Conservation (phyloP, 2,329 filamentous ascomycete species). For the Colletotrichum tropicale region DNA sequence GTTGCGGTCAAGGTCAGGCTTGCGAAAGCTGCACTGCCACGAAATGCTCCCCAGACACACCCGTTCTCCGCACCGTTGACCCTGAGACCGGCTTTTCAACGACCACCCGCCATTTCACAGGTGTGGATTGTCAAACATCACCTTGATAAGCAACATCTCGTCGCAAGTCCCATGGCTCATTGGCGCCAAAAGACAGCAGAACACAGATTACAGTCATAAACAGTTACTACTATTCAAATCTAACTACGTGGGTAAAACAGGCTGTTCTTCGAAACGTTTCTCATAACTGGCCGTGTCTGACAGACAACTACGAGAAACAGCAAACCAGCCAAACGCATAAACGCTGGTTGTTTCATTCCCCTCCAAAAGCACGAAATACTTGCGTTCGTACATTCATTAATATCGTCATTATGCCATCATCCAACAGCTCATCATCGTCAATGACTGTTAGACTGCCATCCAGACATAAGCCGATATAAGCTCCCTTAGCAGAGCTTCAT, state of each 20-base stretch:
- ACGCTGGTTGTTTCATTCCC: not conserved
- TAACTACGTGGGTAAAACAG: slow-evolving; percentile 8
- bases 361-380: slow-evolving; percentile 14
- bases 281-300: not conserved
- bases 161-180: not conserved
- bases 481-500: not conserved
- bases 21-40: slow-evolving; percentile 8
- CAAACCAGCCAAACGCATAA: not conserved
- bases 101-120: not conserved
- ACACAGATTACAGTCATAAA: not conserved
- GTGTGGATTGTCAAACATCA: not conserved
- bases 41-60: not conserved
- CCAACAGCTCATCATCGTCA: slow-evolving; percentile 10
- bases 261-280: slow-evolving; percentile 3
- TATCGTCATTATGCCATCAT: slow-evolving; percentile 21
- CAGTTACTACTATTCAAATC: slow-evolving; percentile 15
- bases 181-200: not conserved
- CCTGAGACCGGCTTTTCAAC: not conserved
- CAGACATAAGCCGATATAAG: slow-evolving; percentile 15
- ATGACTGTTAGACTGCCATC: slow-evolving; percentile 6
- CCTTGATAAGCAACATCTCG: not conserved
- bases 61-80: slow-evolving; percentile 16
- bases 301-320: not conserved
- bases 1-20: not conserved
- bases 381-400: slow-evolving; percentile 21